Percentiles rank a stretch among this genome's conserved stretches.
Evolutionary conservation across 129 eudicot genomes (phyloP).

Genomic region (Sambucus nigra): DNA sequence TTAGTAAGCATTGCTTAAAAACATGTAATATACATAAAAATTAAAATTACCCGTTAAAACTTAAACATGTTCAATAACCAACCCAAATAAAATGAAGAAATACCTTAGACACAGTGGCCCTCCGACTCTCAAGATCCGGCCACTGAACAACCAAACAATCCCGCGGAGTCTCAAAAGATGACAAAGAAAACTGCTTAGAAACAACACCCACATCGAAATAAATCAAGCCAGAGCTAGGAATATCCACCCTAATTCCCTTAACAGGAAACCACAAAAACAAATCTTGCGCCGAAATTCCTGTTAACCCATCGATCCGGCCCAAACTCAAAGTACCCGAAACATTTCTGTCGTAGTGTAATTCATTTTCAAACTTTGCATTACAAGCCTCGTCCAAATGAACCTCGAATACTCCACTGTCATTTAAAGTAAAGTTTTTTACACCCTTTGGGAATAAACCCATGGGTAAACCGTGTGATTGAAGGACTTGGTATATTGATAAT

Average conservation of each 20-base stretch:
- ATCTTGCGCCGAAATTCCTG: conserved; percentile 83
- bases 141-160: conserved; percentile 36
- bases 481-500: conserved; percentile 49
- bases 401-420: conserved; percentile 51
- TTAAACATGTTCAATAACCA: background rate
- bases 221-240: conserved; percentile 23
- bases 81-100: background rate
- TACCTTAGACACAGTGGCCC: conserved; percentile 30
- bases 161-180: conserved; percentile 16
- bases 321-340: conserved; percentile 50
- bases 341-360: conserved; percentile 64
- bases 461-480: conserved; percentile 57
- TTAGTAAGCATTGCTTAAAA: no score
- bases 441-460: conserved; percentile 78
- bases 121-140: conserved; percentile 7
- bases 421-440: conserved; percentile 39
- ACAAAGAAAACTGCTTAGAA: conserved; percentile 25
- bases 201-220: conserved; percentile 24
- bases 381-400: conserved; percentile 66
- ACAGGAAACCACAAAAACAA: conserved; percentile 29
- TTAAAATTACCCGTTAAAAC: no score
- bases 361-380: conserved; percentile 71
- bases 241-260: conserved; percentile 16
- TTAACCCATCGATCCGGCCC: conserved; percentile 48
- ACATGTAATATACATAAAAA: no score